A percentile compares a stretch with the other conserved stretches of the same genome.
Conservation (phyloP, 495 filamentous ascomycete genomes). For the Penicillium parvum region DNA sequence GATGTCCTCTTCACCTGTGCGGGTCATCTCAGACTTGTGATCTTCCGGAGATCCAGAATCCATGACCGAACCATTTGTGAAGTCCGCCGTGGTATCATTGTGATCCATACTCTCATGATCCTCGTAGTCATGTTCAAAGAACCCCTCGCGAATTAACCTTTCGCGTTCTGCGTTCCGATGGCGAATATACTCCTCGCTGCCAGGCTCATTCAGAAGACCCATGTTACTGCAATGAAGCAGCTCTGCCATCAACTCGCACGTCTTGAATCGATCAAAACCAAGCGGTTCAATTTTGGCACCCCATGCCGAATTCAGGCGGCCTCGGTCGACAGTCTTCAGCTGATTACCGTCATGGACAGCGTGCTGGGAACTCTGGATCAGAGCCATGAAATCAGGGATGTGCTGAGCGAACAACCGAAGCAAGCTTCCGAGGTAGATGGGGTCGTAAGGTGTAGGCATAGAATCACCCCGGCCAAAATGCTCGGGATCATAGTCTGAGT, state of each 20-base stretch:
- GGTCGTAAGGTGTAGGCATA: constrained; percentile 77
- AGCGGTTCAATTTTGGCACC: constrained; percentile 88
- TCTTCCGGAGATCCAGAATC: constrained; percentile 42
- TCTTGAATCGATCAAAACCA: constrained; percentile 98
- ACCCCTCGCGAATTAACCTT: constrained; percentile 65
- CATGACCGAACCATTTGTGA: constrained; percentile 34
- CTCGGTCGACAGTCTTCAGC: constrained; percentile 54
- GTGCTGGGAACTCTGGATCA: constrained; percentile 67
- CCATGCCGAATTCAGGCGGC: constrained; percentile 77
- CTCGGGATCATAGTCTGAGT: constrained; percentile 97
- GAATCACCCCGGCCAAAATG: constrained; percentile 71
- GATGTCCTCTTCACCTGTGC: constrained; percentile 81
- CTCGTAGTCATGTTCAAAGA: constrained; percentile 34
- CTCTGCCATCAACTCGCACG: constrained; percentile 98
- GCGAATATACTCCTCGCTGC: constrained; percentile 82
- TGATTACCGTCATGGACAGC: constrained; percentile 56
- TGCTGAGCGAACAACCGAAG: constrained; percentile 84
- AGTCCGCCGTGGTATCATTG: constrained; percentile 47
- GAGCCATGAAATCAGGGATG: constrained; percentile 92
- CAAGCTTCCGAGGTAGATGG: constrained; percentile 93
- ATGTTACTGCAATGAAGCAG: constrained; percentile 98
- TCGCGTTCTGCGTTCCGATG: constrained; percentile 79
- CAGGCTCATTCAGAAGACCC: constrained; percentile 89
- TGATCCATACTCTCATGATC: constrained; percentile 42
- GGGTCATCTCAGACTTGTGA: constrained; percentile 44